Percentiles rank a stretch among this genome's conserved stretches.
Conservation (phyloP, 257 asterid genomes). For the Lantana camara region DNA sequence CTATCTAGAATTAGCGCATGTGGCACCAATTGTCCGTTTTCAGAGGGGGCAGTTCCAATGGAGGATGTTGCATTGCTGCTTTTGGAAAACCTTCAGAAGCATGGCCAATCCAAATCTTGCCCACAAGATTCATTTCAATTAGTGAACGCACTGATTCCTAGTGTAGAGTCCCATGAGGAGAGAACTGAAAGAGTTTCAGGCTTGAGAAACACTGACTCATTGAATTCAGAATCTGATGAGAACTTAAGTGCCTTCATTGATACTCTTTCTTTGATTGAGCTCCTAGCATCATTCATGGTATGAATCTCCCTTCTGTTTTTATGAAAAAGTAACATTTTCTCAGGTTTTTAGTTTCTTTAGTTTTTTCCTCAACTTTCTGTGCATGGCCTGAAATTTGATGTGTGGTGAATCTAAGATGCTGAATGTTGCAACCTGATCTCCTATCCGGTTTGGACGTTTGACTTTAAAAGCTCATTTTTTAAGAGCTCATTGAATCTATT, state of each 20-base stretch:
- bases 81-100: conserved; percentile 59
- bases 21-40: conserved; percentile 63
- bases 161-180: conserved; percentile 23
- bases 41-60: conserved; percentile 53
- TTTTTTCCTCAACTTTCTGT: background rate
- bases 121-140: conserved; percentile 37
- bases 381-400: background rate
- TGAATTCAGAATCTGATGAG: conserved; percentile 32
- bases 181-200: conserved; percentile 31
- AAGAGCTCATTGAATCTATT: no score
- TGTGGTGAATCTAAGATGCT: background rate
- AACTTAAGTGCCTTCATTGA: conserved; percentile 43
- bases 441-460: background rate
- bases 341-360: background rate
- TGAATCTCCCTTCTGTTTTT: conserved; percentile 14
- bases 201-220: conserved; percentile 28
- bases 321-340: background rate
- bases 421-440: background rate
- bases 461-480: no score
- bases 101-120: conserved; percentile 36
- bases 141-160: conserved; percentile 28
- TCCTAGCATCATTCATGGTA: conserved; percentile 77
- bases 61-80: conserved; percentile 57
- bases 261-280: conserved; percentile 73
- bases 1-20: conserved; percentile 42